Evolutionary conservation across 2,329 filamentous ascomycete genomes (phyloP), one percentile per base, ranked within the genome.

Genomic region (Cladosporium sp.): DNA sequence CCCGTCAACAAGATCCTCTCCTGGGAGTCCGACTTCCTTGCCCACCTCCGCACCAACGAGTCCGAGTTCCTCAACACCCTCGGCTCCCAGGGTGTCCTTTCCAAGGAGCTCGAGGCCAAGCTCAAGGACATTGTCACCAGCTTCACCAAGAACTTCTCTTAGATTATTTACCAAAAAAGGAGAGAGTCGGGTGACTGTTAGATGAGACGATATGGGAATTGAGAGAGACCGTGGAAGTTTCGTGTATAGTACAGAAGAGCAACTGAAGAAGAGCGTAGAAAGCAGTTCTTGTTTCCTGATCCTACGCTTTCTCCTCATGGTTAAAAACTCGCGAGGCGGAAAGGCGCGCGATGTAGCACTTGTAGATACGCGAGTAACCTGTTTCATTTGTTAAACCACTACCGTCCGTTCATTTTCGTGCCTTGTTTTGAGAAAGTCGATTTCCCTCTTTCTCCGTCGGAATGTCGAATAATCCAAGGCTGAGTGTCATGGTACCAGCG

Each of bases 11-110:
- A 92, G 86, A 87, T 99, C 65, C 84, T 93, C 59, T 74, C 83
- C 73, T 99, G 92, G 90, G 93, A 99, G 83, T 64, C 85, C 68
- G 92, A 97, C 78, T 95, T 95, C 86, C 80, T 96, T 58, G 78
- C 86, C 62, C 88, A 96, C 82, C 80, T 99, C 70, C 90, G 85
- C 82, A 86, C 82, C 73, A 95, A 92, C 80, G 88, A 96, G 83
- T 68, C 82, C 43, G 90, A 91, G 58, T 76, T 97, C 60, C 76
- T 96, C 59, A 79, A 84, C 66, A 86, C 83, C 66, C 96, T 99
- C 64, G 90, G 95, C 69, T 93, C 92, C 83, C 90, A 97, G 83
- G 92, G 92, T 73, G 82, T 89, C 59, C 76, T 99, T 72, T 93
- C 88, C 86, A 96, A 96, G 84, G 92, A 96, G 34, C 79, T 90